phyloP scores from a whole-genome alignment of 2,329 filamentous ascomycete species.

The Incumbomyces delicatus region DNA sequence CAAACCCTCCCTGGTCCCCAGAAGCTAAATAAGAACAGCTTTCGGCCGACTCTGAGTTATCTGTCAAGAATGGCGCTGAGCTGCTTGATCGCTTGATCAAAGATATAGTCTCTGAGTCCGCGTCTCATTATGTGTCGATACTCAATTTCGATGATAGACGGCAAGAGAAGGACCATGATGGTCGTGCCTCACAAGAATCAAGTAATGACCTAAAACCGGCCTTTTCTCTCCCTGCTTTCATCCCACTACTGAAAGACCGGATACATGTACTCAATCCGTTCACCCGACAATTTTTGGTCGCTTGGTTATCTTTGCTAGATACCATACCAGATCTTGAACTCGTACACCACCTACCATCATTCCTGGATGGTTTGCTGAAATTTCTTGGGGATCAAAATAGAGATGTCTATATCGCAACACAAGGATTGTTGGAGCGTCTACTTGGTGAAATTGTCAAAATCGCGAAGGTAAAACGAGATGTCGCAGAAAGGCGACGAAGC shows the following conservation, averaged over 20 bases:
- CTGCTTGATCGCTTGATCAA: conserved; percentile 89
- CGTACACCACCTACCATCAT: conserved; percentile 84
- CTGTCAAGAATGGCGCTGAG: conserved; percentile 96
- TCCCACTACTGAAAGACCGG: conserved; percentile 84
- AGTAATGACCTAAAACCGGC: conserved; percentile 61
- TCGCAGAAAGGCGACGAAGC: conserved; percentile 72
- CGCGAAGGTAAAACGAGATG: conserved; percentile 80
- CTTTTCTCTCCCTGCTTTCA: conserved; percentile 83
- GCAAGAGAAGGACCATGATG: conserved; percentile 26
- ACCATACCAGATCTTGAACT: conserved; percentile 95
- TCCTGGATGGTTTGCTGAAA: conserved; percentile 77
- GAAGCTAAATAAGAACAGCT: conserved; percentile 47
- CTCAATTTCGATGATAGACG: conserved; percentile 54
- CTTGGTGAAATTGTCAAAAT: conserved; percentile 91
- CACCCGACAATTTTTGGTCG: conserved; percentile 86
- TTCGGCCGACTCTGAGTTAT: conserved; percentile 88
- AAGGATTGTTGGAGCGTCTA: conserved; percentile 80
- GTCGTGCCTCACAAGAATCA: conserved; percentile 26
- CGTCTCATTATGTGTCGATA: conserved; percentile 86
- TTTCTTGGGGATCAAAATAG: conserved; percentile 85
- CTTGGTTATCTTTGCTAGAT: conserved; percentile 89
- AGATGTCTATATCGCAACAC: conserved; percentile 91
- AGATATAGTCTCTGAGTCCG: conserved; percentile 91
- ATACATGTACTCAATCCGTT: conserved; percentile 93
- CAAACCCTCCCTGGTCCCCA: background rate